These are phyloP conservation scores for Fallopia convolvulus DNA, from an alignment of 148 eudicot genomes.

Conservation along the genomic window DNA sequence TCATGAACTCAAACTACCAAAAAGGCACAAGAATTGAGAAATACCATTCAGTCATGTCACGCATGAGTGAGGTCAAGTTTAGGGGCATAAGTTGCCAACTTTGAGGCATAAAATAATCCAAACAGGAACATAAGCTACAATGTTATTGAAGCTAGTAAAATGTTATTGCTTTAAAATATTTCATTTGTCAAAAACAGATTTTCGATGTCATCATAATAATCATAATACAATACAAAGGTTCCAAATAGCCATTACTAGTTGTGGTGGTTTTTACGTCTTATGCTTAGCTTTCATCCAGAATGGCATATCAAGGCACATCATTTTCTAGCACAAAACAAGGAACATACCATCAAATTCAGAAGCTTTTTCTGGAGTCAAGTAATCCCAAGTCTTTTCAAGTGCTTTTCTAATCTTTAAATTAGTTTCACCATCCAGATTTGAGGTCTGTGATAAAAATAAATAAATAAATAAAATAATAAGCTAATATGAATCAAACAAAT, in stretches of 20 bases:
- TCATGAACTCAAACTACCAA: not conserved
- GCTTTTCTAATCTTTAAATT: slow-evolving; percentile 98
- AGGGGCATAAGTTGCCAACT: not conserved
- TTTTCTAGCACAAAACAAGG: not conserved
- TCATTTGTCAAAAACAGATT: not conserved
- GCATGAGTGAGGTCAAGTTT: not conserved
- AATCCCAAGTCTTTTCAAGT: slow-evolving; percentile 95
- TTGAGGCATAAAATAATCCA: not conserved
- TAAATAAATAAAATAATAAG: not conserved
- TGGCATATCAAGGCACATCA: not conserved
- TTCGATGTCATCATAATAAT: not conserved
- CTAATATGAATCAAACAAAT: slow-evolving; percentile 29
- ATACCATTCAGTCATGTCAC: not conserved
- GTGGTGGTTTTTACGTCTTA: not conserved
- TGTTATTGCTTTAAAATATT: not conserved
- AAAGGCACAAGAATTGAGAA: not conserved
- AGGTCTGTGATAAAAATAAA: slow-evolving; percentile 48
- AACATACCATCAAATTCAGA: slow-evolving; percentile 69
- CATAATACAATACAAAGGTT: not conserved
- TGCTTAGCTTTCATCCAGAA: not conserved
- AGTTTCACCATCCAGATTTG: slow-evolving; percentile 97
- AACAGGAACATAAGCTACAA: not conserved
- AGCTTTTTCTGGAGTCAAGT: slow-evolving; percentile 62
- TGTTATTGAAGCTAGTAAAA: not conserved
- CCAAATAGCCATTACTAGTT: not conserved